Base-by-base conservation (phyloP, 805 yeast genomes). In the Candida cerambycidarum region DNA sequence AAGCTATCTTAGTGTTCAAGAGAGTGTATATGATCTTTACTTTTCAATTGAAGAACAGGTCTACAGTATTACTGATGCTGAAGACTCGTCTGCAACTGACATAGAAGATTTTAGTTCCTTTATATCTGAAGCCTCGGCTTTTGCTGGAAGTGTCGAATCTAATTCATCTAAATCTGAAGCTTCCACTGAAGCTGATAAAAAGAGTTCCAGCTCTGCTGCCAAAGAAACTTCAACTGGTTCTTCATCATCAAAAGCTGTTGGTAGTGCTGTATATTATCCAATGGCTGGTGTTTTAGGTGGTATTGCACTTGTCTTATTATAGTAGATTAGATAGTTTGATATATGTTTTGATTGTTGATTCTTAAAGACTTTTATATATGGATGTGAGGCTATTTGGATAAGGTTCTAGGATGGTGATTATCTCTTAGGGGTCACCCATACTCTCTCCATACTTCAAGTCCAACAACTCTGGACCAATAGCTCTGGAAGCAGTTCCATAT, bases 251-350 rank as follows among this genome's bases (percentile, higher is more conserved):
- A 28, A 25, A 5, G 39, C 7, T 13, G 4, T 23, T 3, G 35
- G 35, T 19, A 30, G 21, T 30, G 10, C 28, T 13, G 28, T 18
- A n/a, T 29, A 24, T 29, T 16, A 27, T 19, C 35, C 41, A 16
- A 15, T 34, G 33, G 35, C 39, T 25, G 39, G 39, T 16, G 6
- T 36, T 7, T 10, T 36, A 21, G 39, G 39, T 15, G 39, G 32
- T 14, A 11, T 27, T 24, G 39, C 24, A 14, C 7, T 25, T 25
- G 39, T 18, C 11, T 24, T 36, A 13, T 29, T 29, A 29, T 29
- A 14, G 11, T 25, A 11, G 29, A 25, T 21, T 21, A 6, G 9
- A 7, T 21, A 7, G 11, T 12, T 25, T 25, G n/a, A n/a, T 7
- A 25, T 25, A 11, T 11, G 29, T 25, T 25, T 11, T 7, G n/a